These are phyloP conservation scores for Neurospora pannonica DNA, from an alignment of 495 filamentous ascomycete species.

Conservation along the genomic window DNA sequence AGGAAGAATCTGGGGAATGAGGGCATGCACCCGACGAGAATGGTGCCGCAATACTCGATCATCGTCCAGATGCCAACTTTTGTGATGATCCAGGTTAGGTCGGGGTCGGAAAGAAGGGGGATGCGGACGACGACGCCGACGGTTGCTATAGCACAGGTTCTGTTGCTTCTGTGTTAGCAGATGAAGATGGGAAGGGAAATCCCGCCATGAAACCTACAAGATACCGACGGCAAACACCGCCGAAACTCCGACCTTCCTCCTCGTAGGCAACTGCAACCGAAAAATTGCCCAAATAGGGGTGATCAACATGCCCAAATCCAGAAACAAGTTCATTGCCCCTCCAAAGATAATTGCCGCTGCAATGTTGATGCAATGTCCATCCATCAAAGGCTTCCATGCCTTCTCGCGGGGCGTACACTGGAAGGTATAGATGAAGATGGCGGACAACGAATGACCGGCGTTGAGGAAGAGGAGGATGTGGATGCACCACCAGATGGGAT, in stretches of 20 bases:
- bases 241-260: conserved; percentile 22
- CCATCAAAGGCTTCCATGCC: conserved; percentile 14
- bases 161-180: neutral
- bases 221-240: conserved; percentile 24
- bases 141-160: conserved; percentile 20
- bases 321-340: conserved; percentile 19
- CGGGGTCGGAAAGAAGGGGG: conserved; percentile 15
- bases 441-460: conserved; percentile 13
- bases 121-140: conserved; percentile 19
- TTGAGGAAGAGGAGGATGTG: conserved; percentile 19
- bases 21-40: conserved; percentile 24
- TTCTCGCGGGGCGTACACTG: conserved; percentile 20
- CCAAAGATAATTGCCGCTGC: conserved; percentile 10
- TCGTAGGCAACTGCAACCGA: conserved; percentile 19
- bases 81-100: conserved; percentile 18
- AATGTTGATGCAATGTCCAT: conserved; percentile 22
- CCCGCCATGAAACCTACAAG: conserved; percentile 11
- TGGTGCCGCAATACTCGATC: conserved; percentile 24
- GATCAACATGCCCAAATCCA: conserved; percentile 22
- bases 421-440: conserved; percentile 20
- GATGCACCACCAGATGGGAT: conserved; percentile 21
- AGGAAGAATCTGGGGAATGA: conserved; percentile 21
- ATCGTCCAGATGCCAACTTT: conserved; percentile 29
- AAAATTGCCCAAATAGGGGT: conserved; percentile 21
- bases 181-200: neutral